Evolutionary conservation across 352 stramenopile species (phyloP), one percentile per base, ranked within the genome.

Genomic region (Globisporangium iwayamae): DNA sequence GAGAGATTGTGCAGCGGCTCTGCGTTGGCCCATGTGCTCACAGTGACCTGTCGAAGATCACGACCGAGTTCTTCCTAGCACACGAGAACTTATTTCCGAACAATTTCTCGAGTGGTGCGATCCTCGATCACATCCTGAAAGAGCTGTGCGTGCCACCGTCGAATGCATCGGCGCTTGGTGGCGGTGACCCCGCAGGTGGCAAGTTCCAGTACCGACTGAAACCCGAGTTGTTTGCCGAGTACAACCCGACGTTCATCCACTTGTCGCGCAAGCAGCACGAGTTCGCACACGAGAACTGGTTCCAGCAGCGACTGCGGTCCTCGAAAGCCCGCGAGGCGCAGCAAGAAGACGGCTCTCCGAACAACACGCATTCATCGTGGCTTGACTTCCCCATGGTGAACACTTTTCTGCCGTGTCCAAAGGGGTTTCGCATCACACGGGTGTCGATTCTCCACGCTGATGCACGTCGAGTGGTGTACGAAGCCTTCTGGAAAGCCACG

Each of bases 221-320:
- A 47, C 80, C 89, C 0, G 79, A 93, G 63, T 71, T 91, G 7
- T 91, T 87, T 48, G 83, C 85, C 28, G 84, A 94, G 65, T 96
- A 96, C 72, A 84, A 89, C 53, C 84, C 89, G 14, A 90, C 85
- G 7, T 95, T 93, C 59, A 81, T 93, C n/a, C 85, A 95, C 55
- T 63, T 96, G 54, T 93, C 89, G 22, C 78, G 87, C 39, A 93
- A 96, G 52, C 87, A 96, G 43, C 88, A 96, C 60, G 87, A 95
- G 62, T 85, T 84, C 50, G 87, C 89, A 10, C 87, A 93, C 64
- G 83, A 96, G 60, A 94, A 95, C 34, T 94, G 87, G 79, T 92
- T 93, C 53, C 86, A 93, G 46, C 72, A 93, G 14, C 87, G 89
- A 2, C 57, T 88, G 32, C 75, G 81, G 11, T 74, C 65, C n/a